A percentile compares a stretch with the other conserved stretches of the same genome.
Evolutionary conservation across 1,139 yeast species (phyloP).

Genomic region (Chernovozyma sophiae-reginae): DNA sequence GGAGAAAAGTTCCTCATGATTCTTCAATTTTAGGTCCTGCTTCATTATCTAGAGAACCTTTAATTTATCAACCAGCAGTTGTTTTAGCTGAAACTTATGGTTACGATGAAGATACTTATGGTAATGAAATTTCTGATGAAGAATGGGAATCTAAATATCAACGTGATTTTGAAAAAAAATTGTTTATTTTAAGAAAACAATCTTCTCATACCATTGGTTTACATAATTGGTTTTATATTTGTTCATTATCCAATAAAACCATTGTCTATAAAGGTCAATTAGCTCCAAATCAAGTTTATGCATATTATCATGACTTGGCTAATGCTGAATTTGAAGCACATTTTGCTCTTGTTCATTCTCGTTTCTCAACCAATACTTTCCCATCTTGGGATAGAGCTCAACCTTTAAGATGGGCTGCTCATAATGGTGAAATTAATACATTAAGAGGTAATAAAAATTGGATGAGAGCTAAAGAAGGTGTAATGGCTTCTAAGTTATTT

Average conservation of each 20-base stretch:
- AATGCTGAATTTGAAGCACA: conserved; percentile 94
- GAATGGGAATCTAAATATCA: conserved; percentile 57
- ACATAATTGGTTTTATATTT: conserved; percentile 96
- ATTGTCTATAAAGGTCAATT: conserved; percentile 97
- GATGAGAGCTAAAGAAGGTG: conserved; percentile 99
- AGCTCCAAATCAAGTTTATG: conserved; percentile 93
- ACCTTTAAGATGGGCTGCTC: conserved; percentile 96
- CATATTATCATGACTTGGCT: conserved; percentile 87
- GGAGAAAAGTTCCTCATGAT: conserved; percentile 97
- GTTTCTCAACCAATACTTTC: conserved; percentile 97
- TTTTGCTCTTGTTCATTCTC: conserved; percentile 92
- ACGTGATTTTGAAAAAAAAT: conserved; percentile 72
- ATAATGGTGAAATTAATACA: conserved; percentile 97
- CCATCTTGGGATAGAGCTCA: conserved; percentile 99
- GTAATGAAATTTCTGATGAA: conserved; percentile 37
- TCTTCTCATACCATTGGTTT: conserved; percentile 87
- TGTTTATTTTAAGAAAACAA: conserved; percentile 84
- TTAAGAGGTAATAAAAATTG: conserved; percentile 96
- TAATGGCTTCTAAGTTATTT: conserved; percentile 80
- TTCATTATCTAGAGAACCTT: conserved; percentile 89
- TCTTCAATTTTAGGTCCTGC: conserved; percentile 93
- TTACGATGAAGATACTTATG: conserved; percentile 21
- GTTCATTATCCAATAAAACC: conserved; percentile 84
- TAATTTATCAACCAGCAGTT: conserved; percentile 82
- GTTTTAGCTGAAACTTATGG: conserved; percentile 61